Base-by-base conservation (phyloP, 164 flowering plant species). In the Sextonia rubra region DNA sequence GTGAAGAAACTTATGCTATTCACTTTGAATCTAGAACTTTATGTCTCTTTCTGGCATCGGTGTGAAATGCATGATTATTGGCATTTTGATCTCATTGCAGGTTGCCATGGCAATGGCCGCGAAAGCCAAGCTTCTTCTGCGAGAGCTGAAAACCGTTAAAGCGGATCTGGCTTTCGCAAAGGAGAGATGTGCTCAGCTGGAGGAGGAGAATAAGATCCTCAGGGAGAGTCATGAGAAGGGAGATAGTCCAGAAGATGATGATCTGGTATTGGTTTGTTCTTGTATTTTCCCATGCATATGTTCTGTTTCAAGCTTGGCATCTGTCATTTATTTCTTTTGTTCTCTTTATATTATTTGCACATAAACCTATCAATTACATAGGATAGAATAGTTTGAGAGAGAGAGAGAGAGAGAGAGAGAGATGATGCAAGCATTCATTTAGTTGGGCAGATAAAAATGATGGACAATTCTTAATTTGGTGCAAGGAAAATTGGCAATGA, bases 31-130 rank as follows among this genome's bases (percentile, higher is more conserved):
- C 67, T 61, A 9, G n/a, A 64, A 29, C 47, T 29, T 64, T n/a
- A 1, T 29, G n/a, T 27, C n/a, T 29, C 23, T 64, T 29, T 15
- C 27, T 32, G 27, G 27, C 67, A 64, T 29, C 17, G 44, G 29
- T 80, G 29, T 80, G 73, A 75, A 77, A 76, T 78, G 76, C 73
- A 77, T 86, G 76, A 78, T 76, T 70, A 74, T 73, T 71, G 56
- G 72, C 72, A 61, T 60, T 52, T 68, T 20, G 56, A 64, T 74
- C 72, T 64, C 27, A 49, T 76, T n/a, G 47, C 86, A 96, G 99
- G 98, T 96, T 80, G 98, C 98, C 65, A 88, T 89, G 92, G 97
- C 98, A 56, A 96, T 91, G 70, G 97, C 99, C 77, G 97, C 99
- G 11, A 96, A 93, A 82, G 95, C 99, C 64, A 96, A 96, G 77